Percentiles rank a stretch among this genome's conserved stretches.
These are phyloP conservation scores for Cardamine occulta DNA, from an alignment of 345 rosid genomes.

Conservation along the genomic window DNA sequence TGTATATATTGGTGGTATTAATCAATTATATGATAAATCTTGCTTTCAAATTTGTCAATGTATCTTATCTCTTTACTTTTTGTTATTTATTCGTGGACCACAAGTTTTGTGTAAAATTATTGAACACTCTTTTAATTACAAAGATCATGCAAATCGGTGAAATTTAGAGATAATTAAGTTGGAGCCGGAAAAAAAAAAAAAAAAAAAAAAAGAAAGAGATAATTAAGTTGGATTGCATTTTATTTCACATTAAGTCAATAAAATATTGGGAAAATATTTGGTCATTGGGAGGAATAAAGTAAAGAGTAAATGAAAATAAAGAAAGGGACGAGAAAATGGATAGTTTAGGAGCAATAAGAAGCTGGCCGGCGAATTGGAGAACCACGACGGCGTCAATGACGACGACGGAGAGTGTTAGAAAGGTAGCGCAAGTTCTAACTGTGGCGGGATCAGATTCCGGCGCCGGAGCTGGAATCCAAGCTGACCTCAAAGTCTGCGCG, in stretches of 20 bases:
- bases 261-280: neutral
- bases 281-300: neutral
- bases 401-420: constrained; percentile 26
- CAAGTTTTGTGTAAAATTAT: neutral
- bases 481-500: constrained; percentile 91
- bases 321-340: constrained; percentile 23
- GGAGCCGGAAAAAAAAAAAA: too few relatives aligned
- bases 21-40: constrained; percentile 20
- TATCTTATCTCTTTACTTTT: neutral
- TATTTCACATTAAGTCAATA: neutral
- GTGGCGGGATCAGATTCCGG: constrained; percentile 98
- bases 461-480: constrained; percentile 95
- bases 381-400: constrained; percentile 34
- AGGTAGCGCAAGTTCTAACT: constrained; percentile 59
- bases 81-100: neutral
- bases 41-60: constrained; percentile 26
- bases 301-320: neutral
- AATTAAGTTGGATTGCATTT: too few relatives aligned
- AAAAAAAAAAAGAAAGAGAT: too few relatives aligned
- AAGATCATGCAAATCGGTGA: too few relatives aligned
- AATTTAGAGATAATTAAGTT: too few relatives aligned
- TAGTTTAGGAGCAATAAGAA: constrained; percentile 37
- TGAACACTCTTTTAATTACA: neutral
- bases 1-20: constrained; percentile 9
- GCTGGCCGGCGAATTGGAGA: constrained; percentile 43